phyloP scores from a whole-genome alignment of 257 asterid species.

The Ehretia macrophylla region DNA sequence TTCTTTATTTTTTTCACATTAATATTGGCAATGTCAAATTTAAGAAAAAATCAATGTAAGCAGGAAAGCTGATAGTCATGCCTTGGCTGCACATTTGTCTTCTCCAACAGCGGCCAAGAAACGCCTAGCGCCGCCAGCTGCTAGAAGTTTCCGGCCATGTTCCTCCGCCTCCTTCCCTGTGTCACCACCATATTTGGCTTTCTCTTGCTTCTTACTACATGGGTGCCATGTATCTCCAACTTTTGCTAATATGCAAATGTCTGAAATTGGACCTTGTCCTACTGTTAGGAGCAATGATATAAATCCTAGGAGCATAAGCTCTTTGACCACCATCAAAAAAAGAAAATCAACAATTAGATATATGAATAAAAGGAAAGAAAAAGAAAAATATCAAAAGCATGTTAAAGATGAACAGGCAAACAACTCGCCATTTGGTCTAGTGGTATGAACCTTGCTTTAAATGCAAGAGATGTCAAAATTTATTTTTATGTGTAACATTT shows the following conservation, averaged over 20 bases:
- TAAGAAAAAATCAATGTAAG: too few relatives aligned
- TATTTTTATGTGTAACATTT: too few relatives aligned
- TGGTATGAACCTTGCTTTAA: too few relatives aligned
- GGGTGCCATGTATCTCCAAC: conserved; percentile 82
- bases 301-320: conserved; percentile 89
- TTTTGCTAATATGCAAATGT: conserved; percentile 54
- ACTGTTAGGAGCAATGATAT: conserved; percentile 84
- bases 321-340: conserved; percentile 19
- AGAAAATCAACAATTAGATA: background rate
- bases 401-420: too few relatives aligned
- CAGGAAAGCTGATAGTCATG: conserved; percentile 4
- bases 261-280: conserved; percentile 50
- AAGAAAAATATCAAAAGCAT: too few relatives aligned
- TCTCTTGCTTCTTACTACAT: conserved; percentile 50
- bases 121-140: conserved; percentile 32
- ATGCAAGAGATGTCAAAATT: too few relatives aligned
- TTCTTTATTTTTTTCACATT: too few relatives aligned
- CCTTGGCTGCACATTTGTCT: conserved; percentile 71
- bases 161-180: conserved; percentile 23
- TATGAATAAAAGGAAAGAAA: background rate
- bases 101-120: conserved; percentile 44
- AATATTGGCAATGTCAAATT: too few relatives aligned
- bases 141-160: conserved; percentile 45
- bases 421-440: too few relatives aligned
- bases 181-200: background rate